phyloP scores from a whole-genome alignment of 2,329 filamentous ascomycete species.

The Hirsutella minnesotensis region DNA sequence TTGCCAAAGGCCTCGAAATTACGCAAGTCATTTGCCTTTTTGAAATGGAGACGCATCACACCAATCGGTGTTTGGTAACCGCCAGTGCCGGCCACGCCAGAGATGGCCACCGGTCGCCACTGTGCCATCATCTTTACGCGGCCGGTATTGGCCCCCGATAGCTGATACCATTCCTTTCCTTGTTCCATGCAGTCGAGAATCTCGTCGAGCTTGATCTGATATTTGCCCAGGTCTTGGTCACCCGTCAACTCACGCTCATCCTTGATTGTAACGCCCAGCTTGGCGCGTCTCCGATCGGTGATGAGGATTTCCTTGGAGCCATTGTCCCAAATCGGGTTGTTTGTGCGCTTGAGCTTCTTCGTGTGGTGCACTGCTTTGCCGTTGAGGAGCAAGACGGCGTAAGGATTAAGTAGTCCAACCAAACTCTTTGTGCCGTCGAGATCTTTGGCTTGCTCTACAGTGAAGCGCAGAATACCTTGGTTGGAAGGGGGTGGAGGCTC shows the following conservation, averaged over 20 bases:
- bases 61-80: slow-evolving; percentile 91
- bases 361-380: slow-evolving; percentile 83
- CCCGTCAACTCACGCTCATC: slow-evolving; percentile 78
- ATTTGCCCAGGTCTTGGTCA: slow-evolving; percentile 79
- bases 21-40: slow-evolving; percentile 67
- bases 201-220: slow-evolving; percentile 91
- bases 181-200: slow-evolving; percentile 84
- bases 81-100: slow-evolving; percentile 67
- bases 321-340: slow-evolving; percentile 93
- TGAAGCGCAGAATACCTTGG: slow-evolving; percentile 89
- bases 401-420: slow-evolving; percentile 83
- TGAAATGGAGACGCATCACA: slow-evolving; percentile 89
- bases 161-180: slow-evolving; percentile 92
- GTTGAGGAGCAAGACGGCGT: slow-evolving; percentile 79
- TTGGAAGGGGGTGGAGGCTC: slow-evolving; percentile 80
- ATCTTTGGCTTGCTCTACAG: slow-evolving; percentile 91
- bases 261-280: slow-evolving; percentile 85
- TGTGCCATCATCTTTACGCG: slow-evolving; percentile 83
- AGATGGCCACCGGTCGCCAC: slow-evolving; percentile 89
- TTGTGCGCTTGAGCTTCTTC: slow-evolving; percentile 89
- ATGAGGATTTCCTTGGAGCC: slow-evolving; percentile 90
- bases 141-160: slow-evolving; percentile 69
- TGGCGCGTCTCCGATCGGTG: slow-evolving; percentile 82
- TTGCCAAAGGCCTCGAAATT: slow-evolving; percentile 95
- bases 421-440: slow-evolving; percentile 86